A percentile compares a stretch with the other conserved stretches of the same genome.
Evolutionary conservation across 805 yeast species (phyloP).

Genomic region (Pichia nakasei): DNA sequence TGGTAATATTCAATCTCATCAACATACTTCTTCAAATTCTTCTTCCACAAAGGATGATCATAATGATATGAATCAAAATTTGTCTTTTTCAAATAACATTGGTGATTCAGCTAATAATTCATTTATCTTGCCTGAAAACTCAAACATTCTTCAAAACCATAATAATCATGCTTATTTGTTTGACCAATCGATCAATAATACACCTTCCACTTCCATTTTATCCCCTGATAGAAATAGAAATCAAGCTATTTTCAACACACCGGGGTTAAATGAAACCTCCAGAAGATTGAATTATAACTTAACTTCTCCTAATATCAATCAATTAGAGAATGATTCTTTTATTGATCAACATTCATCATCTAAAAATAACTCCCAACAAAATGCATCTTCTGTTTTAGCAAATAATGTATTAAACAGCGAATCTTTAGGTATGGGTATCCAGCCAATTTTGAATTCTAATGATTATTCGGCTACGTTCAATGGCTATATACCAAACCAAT

Average conservation of each 20-base stretch:
- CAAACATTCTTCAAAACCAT: background rate
- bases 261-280: constrained; percentile 30
- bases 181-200: constrained; percentile 6
- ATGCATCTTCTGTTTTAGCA: constrained; percentile 17
- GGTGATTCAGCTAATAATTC: constrained; percentile 3
- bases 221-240: constrained; percentile 9
- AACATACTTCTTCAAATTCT: constrained; percentile 10
- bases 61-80: constrained; percentile 7
- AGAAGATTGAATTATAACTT: constrained; percentile 31
- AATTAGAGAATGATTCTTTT: background rate
- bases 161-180: constrained; percentile 3
- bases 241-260: constrained; percentile 13
- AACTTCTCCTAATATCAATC: constrained; percentile 12
- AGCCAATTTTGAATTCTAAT: background rate
- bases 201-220: constrained; percentile 6
- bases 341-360: background rate
- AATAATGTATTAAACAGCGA: constrained; percentile 23
- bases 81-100: background rate
- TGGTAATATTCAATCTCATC: background rate
- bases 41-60: constrained; percentile 5
- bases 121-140: constrained; percentile 7
- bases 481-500: constrained; percentile 7
- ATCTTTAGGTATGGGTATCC: constrained; percentile 23
- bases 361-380: background rate
- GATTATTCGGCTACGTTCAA: constrained; percentile 2